Conservation (phyloP, 805 yeast genomes). For the Monosporozyma yasuniensis region DNA sequence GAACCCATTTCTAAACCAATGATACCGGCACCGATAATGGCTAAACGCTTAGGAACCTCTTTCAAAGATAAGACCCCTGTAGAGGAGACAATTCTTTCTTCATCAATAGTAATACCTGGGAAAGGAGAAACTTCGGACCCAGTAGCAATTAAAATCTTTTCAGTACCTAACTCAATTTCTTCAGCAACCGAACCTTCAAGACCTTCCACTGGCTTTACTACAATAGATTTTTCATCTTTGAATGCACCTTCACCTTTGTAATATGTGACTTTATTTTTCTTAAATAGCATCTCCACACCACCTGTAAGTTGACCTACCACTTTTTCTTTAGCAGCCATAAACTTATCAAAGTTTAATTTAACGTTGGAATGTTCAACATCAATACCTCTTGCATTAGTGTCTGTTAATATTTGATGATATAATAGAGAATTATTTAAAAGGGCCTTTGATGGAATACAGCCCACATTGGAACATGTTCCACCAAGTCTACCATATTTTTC, state of each 20-base stretch:
- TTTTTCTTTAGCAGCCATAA: conserved; percentile 87
- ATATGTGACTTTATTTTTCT: conserved; percentile 90
- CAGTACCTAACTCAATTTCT: conserved; percentile 61
- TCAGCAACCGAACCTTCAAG: conserved; percentile 57
- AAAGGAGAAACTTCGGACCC: conserved; percentile 98
- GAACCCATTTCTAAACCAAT: conserved; percentile 99
- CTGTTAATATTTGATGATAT: conserved; percentile 81
- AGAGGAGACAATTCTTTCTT: conserved; percentile 91
- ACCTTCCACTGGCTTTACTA: conserved; percentile 82
- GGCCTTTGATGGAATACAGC: conserved; percentile 98
- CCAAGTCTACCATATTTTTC: conserved; percentile 96
- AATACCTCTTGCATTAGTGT: conserved; percentile 82
- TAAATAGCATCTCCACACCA: conserved; percentile 90
- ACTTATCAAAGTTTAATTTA: conserved; percentile 59
- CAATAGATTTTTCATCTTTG: conserved; percentile 65
- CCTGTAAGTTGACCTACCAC: conserved; percentile 84
- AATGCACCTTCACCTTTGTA: conserved; percentile 90
- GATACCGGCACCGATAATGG: conserved; percentile 98
- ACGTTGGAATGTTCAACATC: conserved; percentile 59
- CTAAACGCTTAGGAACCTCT: conserved; percentile 86
- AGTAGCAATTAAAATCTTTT: conserved; percentile 89
- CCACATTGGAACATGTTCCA: conserved; percentile 97
- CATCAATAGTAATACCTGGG: conserved; percentile 96
- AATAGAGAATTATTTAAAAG: conserved; percentile 88
- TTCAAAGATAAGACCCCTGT: conserved; percentile 82